Evolutionary conservation across 306 rosid species (phyloP).

Genomic region (Cucurbita pepo): DNA sequence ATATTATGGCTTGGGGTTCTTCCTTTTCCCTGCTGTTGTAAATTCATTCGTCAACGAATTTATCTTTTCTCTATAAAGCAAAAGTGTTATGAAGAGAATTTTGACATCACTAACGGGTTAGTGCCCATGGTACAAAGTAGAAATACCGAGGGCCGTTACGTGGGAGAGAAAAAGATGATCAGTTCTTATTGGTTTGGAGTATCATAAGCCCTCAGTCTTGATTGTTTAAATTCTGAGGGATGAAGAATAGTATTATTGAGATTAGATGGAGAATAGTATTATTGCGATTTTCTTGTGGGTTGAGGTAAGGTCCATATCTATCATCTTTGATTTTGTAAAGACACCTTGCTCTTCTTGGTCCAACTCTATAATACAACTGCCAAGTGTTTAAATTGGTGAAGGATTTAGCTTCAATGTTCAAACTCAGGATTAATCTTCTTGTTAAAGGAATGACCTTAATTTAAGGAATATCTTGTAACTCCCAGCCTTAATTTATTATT

Average conservation of each 20-base stretch:
- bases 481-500: too few species aligned
- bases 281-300: not conserved
- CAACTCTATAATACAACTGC: not conserved
- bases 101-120: not conserved
- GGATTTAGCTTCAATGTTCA: not conserved
- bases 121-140: not conserved
- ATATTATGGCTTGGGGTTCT: not conserved
- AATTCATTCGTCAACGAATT: not conserved
- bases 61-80: not conserved
- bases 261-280: not conserved
- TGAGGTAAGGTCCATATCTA: not conserved
- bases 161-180: not conserved
- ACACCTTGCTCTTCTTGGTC: not conserved
- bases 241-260: not conserved
- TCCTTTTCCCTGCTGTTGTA: not conserved
- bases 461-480: too few species aligned
- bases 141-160: not conserved
- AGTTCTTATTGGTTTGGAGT: not conserved
- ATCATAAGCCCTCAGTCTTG: not conserved
- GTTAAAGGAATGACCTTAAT: too few species aligned
- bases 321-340: not conserved
- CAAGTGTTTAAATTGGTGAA: not conserved
- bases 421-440: not conserved
- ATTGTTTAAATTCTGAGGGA: not conserved
- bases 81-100: not conserved